Percentiles rank a stretch among this genome's conserved stretches.
Evolutionary conservation across 345 rosid genomes (phyloP).

Genomic region (Hibiscus syriacus): DNA sequence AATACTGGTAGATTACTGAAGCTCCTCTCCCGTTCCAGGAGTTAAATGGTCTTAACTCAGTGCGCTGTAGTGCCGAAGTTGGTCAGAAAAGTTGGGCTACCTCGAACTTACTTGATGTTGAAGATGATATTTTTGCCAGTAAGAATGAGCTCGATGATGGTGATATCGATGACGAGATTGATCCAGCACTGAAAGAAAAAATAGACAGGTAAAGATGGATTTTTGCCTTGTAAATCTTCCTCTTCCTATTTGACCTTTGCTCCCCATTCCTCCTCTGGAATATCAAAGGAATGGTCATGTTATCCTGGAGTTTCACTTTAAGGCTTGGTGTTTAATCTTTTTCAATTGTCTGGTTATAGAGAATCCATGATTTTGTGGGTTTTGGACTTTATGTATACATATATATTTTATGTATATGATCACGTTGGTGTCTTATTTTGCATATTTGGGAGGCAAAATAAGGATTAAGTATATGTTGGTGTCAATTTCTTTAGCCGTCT

Average conservation of each 20-base stretch:
- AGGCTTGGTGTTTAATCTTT: background rate
- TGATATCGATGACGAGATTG: constrained; percentile 67
- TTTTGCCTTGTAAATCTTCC: background rate
- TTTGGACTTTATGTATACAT: background rate
- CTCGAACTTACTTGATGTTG: constrained; percentile 30
- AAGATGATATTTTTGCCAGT: constrained; percentile 28
- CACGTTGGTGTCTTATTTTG: background rate
- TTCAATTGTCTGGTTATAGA: background rate
- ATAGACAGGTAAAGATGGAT: constrained; percentile 56
- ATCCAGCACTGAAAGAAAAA: constrained; percentile 70
- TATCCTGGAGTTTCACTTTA: background rate
- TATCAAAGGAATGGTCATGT: background rate
- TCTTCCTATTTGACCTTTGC: background rate
- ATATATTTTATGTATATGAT: background rate
- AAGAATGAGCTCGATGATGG: constrained; percentile 52
- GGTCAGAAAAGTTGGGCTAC: constrained; percentile 30
- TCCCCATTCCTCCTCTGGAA: no score
- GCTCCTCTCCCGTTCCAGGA: constrained; percentile 36
- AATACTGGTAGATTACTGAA: constrained; percentile 13
- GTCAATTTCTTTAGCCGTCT: background rate
- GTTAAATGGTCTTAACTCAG: constrained; percentile 21
- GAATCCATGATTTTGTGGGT: background rate
- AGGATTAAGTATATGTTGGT: background rate
- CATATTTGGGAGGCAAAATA: background rate
- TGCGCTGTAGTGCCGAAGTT: constrained; percentile 27